Percentiles rank a stretch among this genome's conserved stretches.
These are phyloP conservation scores for Eremothecium coryli DNA, from an alignment of 1,139 yeast species.

Conservation along the genomic window DNA sequence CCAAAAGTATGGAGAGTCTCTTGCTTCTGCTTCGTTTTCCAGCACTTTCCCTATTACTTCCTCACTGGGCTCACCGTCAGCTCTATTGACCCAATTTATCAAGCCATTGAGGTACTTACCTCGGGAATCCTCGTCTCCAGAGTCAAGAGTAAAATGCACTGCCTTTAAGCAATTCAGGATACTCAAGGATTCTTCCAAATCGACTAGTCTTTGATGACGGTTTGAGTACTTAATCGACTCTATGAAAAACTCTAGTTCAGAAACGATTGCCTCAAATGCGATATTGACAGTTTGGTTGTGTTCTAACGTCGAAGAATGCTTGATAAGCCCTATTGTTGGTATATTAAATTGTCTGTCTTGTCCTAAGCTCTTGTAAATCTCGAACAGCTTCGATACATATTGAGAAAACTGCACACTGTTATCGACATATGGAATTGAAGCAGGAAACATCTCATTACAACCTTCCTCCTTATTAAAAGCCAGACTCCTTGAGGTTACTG, in stretches of 20 bases:
- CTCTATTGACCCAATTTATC: slow-evolving; percentile 56
- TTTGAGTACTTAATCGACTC: slow-evolving; percentile 20
- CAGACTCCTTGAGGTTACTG: slow-evolving; percentile 34
- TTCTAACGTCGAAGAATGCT: slow-evolving; percentile 26
- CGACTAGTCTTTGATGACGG: slow-evolving; percentile 27
- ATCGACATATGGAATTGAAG: slow-evolving; percentile 33
- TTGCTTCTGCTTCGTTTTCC: slow-evolving; percentile 21
- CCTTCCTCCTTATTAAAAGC: slow-evolving; percentile 32
- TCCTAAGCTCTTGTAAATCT: slow-evolving; percentile 33
- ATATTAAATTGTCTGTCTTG: slow-evolving; percentile 32
- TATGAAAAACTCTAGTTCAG: slow-evolving; percentile 31
- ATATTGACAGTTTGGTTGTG: slow-evolving; percentile 31
- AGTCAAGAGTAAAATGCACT: slow-evolving; percentile 39
- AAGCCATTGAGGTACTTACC: slow-evolving; percentile 26
- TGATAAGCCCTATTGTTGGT: slow-evolving; percentile 34
- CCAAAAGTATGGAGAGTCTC: slow-evolving; percentile 55
- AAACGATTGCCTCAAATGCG: slow-evolving; percentile 30
- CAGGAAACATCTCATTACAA: slow-evolving; percentile 32
- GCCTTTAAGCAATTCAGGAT: slow-evolving; percentile 53
- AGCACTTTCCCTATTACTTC: slow-evolving; percentile 34
- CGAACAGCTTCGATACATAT: slow-evolving; percentile 34
- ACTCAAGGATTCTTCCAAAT: slow-evolving; percentile 40
- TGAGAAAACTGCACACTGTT: slow-evolving; percentile 31
- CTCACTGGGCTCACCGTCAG: slow-evolving; percentile 50
- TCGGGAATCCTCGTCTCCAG: slow-evolving; percentile 36